phyloP scores from a whole-genome alignment of 805 yeast genomes.

The Hanseniaspora valbyensis region DNA sequence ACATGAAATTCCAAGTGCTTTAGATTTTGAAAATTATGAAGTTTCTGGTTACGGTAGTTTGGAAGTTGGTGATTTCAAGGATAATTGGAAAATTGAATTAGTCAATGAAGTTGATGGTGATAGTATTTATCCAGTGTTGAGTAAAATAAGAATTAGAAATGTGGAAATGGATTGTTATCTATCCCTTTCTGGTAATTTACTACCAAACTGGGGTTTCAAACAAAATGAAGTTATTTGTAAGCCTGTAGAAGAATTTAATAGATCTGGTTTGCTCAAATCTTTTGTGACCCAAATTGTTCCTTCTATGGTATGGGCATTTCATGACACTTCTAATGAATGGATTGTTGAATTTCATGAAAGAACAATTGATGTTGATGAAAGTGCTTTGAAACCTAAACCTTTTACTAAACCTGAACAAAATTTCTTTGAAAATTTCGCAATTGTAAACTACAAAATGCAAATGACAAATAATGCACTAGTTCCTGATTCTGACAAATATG shows the following conservation, averaged over 20 bases:
- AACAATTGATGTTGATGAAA: constrained; percentile 31
- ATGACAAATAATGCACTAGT: constrained; percentile 73
- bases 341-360: constrained; percentile 56
- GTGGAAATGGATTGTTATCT: constrained; percentile 67
- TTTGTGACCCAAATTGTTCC: not conserved
- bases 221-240: constrained; percentile 93
- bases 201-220: constrained; percentile 96
- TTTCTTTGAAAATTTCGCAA: constrained; percentile 65
- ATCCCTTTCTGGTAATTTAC: constrained; percentile 65
- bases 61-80: constrained; percentile 56
- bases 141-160: constrained; percentile 68
- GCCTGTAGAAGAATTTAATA: constrained; percentile 30
- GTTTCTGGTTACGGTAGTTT: constrained; percentile 65
- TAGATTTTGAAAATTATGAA: constrained; percentile 44
- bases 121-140: constrained; percentile 64
- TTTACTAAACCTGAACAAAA: constrained; percentile 53
- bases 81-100: constrained; percentile 67
- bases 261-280: not conserved
- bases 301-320: constrained; percentile 34
- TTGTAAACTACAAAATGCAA: constrained; percentile 76
- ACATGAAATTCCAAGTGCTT: constrained; percentile 55
- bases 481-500: constrained; percentile 67
- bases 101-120: constrained; percentile 43
- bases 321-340: constrained; percentile 86
- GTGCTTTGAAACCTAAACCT: constrained; percentile 42